These are phyloP conservation scores for Backusella westeae DNA, from an alignment of 192 early-diverging fungal species.

Conservation along the genomic window DNA sequence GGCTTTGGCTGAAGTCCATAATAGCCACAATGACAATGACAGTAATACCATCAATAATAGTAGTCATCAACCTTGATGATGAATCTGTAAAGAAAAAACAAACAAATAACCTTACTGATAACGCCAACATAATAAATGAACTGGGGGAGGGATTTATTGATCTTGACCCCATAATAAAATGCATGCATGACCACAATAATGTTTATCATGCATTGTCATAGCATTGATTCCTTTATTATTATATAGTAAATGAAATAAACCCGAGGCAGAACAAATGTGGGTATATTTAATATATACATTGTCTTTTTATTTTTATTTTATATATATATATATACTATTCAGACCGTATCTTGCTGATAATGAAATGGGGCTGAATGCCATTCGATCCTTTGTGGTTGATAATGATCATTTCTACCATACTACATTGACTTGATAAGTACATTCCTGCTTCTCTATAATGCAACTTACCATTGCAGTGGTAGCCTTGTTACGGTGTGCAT, in stretches of 20 bases:
- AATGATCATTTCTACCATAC: not conserved
- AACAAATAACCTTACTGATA: too few relatives aligned
- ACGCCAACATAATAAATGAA: too few relatives aligned
- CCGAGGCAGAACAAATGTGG: not conserved
- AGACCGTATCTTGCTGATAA: not conserved
- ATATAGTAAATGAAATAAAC: not conserved
- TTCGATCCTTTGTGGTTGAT: not conserved
- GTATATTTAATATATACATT: not conserved
- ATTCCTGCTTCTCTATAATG: too few relatives aligned
- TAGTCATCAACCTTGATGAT: not conserved
- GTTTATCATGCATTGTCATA: not conserved
- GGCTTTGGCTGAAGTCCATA: slow-evolving; percentile 5
- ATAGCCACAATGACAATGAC: not conserved
- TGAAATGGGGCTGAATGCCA: not conserved
- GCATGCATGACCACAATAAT: too few relatives aligned
- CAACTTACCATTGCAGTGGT: not conserved
- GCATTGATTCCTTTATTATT: not conserved
- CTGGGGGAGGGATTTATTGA: too few relatives aligned
- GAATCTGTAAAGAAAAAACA: not conserved
- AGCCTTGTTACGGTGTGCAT: not conserved
- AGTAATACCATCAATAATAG: not conserved
- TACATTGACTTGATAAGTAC: too few relatives aligned
- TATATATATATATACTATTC: not conserved
- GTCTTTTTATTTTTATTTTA: too few relatives aligned
- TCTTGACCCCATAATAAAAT: too few relatives aligned